Percentiles rank a stretch among this genome's conserved stretches.
phyloP scores from a whole-genome alignment of 345 rosid species.

The Excoecaria agallocha region DNA sequence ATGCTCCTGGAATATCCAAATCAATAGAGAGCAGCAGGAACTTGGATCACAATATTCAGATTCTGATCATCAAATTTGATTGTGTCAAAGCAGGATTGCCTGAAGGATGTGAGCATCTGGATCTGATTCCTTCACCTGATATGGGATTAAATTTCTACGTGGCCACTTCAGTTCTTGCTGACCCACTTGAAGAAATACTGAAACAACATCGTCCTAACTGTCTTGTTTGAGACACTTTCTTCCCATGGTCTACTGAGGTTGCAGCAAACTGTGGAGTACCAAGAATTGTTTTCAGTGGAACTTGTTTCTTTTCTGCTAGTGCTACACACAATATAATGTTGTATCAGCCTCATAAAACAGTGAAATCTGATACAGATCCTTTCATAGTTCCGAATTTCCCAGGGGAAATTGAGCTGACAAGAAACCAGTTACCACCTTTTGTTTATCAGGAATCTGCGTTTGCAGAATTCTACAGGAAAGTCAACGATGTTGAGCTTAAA shows the following conservation, averaged over 20 bases:
- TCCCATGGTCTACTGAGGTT: constrained; percentile 38
- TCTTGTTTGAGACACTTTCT: constrained; percentile 31
- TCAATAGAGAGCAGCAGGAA: background rate
- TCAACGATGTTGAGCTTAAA: background rate
- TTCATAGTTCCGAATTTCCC: constrained; percentile 36
- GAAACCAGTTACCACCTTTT: constrained; percentile 16
- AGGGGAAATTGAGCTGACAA: constrained; percentile 33
- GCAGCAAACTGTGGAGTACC: constrained; percentile 38
- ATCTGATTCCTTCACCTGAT: constrained; percentile 1
- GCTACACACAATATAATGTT: background rate
- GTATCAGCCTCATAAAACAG: constrained; percentile 29
- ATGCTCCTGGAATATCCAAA: background rate
- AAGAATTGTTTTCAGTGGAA: constrained; percentile 38
- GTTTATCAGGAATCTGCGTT: background rate
- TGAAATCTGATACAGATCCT: constrained; percentile 26
- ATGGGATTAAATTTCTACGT: constrained; percentile 5
- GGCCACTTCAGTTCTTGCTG: constrained; percentile 5
- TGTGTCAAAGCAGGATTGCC: constrained; percentile 16
- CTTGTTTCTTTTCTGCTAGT: constrained; percentile 29
- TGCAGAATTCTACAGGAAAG: background rate
- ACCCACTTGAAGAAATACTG: background rate
- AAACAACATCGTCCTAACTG: constrained; percentile 31
- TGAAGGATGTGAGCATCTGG: background rate
- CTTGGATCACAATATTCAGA: background rate
- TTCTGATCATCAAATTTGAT: constrained; percentile 10